phyloP scores from a whole-genome alignment of 257 asterid species.

The Solanum piurae region DNA sequence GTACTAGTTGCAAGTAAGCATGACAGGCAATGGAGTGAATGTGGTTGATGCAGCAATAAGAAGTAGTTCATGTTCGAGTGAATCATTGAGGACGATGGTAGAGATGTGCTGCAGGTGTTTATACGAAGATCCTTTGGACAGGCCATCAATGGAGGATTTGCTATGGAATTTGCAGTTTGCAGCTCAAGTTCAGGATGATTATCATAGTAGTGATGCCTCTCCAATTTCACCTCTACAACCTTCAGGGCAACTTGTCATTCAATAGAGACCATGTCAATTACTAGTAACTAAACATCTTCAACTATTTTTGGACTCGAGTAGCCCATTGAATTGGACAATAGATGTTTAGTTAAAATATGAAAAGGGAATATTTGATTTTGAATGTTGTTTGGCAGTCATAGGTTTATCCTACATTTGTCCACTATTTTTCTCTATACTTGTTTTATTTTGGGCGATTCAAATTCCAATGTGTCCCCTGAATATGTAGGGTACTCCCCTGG shows the following conservation, averaged over 20 bases:
- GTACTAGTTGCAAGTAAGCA: conserved; percentile 42
- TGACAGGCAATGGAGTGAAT: conserved; percentile 42
- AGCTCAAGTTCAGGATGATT: conserved; percentile 76
- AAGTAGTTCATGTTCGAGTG: conserved; percentile 40
- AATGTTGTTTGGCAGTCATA: background rate
- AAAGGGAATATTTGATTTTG: background rate
- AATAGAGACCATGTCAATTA: background rate
- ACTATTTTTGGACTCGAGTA: background rate
- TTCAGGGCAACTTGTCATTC: conserved; percentile 30
- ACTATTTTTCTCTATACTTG: background rate
- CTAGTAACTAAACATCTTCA: background rate
- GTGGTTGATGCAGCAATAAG: conserved; percentile 41
- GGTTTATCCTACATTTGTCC: background rate
- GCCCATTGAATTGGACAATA: background rate
- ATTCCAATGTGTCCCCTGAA: background rate
- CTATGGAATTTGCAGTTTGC: conserved; percentile 94
- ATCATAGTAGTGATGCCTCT: conserved; percentile 53
- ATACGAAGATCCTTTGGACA: conserved; percentile 39
- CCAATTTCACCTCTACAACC: conserved; percentile 54
- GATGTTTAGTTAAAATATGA: background rate
- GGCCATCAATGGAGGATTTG: conserved; percentile 84
- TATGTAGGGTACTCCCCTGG: background rate
- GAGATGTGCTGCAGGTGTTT: conserved; percentile 79
- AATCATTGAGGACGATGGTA: conserved; percentile 55
- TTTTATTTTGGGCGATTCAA: background rate